Conservation (phyloP, 2,329 filamentous ascomycete species). For the Neonectria hederae region DNA sequence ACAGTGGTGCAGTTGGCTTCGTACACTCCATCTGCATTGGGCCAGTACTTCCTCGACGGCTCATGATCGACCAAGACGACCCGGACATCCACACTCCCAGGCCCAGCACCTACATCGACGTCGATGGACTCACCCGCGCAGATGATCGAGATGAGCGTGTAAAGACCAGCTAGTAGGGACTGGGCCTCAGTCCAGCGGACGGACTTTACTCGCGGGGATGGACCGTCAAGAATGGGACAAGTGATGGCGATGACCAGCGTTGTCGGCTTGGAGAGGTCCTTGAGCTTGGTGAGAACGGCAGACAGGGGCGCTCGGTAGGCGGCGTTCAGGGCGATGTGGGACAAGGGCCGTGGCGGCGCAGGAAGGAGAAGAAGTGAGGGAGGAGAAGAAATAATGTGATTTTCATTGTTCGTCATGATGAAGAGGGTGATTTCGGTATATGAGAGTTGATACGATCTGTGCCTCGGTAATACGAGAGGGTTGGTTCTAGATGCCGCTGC, state of each 20-base stretch:
- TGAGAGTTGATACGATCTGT: not conserved
- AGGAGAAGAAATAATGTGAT: not conserved
- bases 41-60: slow-evolving; percentile 43
- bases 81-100: slow-evolving; percentile 78
- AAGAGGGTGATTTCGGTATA: not conserved
- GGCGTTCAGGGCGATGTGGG: slow-evolving; percentile 60
- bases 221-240: slow-evolving; percentile 67
- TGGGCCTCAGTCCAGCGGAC: slow-evolving; percentile 75
- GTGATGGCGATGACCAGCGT: slow-evolving; percentile 67
- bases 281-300: slow-evolving; percentile 61
- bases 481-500: not conserved
- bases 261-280: slow-evolving; percentile 40
- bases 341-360: slow-evolving; percentile 66
- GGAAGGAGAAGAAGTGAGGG: slow-evolving; percentile 68
- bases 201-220: slow-evolving; percentile 52
- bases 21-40: slow-evolving; percentile 49
- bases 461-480: not conserved
- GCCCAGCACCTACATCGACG: slow-evolving; percentile 63
- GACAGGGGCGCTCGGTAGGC: slow-evolving; percentile 70
- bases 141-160: slow-evolving; percentile 79
- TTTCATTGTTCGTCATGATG: slow-evolving; percentile 1
- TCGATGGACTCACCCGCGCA: slow-evolving; percentile 70
- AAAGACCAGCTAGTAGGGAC: slow-evolving; percentile 77
- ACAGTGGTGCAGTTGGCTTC: slow-evolving; percentile 58
- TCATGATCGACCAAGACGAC: slow-evolving; percentile 77